phyloP scores from a whole-genome alignment of 2,329 filamentous ascomycete species.

The Botrytis pseudocinerea region DNA sequence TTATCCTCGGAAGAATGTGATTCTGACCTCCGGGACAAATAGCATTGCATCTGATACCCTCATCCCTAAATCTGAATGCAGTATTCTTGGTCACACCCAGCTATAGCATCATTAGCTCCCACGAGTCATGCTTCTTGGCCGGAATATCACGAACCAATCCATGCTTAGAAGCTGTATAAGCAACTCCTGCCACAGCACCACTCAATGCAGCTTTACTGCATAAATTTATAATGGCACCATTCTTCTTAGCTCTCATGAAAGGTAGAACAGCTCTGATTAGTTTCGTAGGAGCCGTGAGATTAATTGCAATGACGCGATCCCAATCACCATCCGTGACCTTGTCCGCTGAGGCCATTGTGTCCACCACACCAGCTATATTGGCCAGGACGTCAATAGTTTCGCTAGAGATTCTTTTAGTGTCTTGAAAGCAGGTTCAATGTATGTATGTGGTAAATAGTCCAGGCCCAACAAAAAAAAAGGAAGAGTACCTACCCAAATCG shows the following conservation, averaged over 20 bases:
- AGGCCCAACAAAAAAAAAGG: not conserved
- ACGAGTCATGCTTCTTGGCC: not conserved
- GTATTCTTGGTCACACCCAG: constrained; percentile 50
- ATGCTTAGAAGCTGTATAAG: constrained; percentile 50
- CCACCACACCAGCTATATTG: constrained; percentile 49
- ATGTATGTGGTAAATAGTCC: not conserved
- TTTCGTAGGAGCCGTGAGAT: constrained; percentile 47
- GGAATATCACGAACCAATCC: constrained; percentile 39
- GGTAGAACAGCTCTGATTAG: constrained; percentile 49
- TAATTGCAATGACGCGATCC: constrained; percentile 46
- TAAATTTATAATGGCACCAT: constrained; percentile 48
- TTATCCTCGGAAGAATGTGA: no score
- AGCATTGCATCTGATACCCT: constrained; percentile 49
- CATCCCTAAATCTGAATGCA: constrained; percentile 48
- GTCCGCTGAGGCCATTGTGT: constrained; percentile 46
- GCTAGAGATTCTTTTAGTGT: constrained; percentile 24
- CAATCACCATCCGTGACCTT: constrained; percentile 44
- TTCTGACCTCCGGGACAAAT: constrained; percentile 45
- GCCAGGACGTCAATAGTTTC: constrained; percentile 46
- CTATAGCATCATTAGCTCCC: constrained; percentile 27
- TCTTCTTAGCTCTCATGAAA: constrained; percentile 44
- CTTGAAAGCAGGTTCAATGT: not conserved
- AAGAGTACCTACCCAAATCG: constrained; percentile 34
- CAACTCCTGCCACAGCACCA: constrained; percentile 46
- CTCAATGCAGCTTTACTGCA: constrained; percentile 42